A percentile compares a stretch with the other conserved stretches of the same genome.
phyloP scores from a whole-genome alignment of 441 rosid genomes.

The Codiaeum variegatum region DNA sequence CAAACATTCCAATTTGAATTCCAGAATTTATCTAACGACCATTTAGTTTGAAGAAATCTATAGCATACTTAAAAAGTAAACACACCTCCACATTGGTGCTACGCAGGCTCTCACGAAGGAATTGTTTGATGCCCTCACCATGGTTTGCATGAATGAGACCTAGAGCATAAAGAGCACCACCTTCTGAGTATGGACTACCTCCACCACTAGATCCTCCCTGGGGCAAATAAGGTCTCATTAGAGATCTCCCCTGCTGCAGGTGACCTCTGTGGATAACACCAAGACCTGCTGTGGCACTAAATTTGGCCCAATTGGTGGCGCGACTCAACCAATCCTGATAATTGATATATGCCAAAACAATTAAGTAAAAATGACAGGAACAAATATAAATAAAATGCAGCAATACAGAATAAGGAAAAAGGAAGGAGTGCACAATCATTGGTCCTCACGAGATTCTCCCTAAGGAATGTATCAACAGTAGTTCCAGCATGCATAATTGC shows the following conservation, averaged over 20 bases:
- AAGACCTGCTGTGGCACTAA: conserved; percentile 94
- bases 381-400: background rate
- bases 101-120: conserved; percentile 80
- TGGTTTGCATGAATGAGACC: conserved; percentile 97
- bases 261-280: conserved; percentile 95
- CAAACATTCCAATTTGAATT: conserved; percentile 14
- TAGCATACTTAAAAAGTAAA: conserved; percentile 2
- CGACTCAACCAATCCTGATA: conserved; percentile 96
- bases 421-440: conserved; percentile 1
- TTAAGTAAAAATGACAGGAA: conserved; percentile 2
- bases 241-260: conserved; percentile 81
- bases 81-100: conserved; percentile 83
- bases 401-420: background rate
- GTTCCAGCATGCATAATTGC: conserved; percentile 99
- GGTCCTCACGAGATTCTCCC: conserved; percentile 77
- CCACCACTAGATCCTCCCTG: conserved; percentile 89
- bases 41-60: background rate
- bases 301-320: conserved; percentile 99
- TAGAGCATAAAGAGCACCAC: conserved; percentile 88
- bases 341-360: conserved; percentile 17
- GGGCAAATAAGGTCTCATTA: conserved; percentile 96
- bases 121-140: conserved; percentile 95
- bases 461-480: conserved; percentile 88
- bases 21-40: background rate
- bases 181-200: conserved; percentile 95